A percentile compares a stretch with the other conserved stretches of the same genome.
Conservation (phyloP, 805 yeast species). For the Candida coleopterorum region DNA sequence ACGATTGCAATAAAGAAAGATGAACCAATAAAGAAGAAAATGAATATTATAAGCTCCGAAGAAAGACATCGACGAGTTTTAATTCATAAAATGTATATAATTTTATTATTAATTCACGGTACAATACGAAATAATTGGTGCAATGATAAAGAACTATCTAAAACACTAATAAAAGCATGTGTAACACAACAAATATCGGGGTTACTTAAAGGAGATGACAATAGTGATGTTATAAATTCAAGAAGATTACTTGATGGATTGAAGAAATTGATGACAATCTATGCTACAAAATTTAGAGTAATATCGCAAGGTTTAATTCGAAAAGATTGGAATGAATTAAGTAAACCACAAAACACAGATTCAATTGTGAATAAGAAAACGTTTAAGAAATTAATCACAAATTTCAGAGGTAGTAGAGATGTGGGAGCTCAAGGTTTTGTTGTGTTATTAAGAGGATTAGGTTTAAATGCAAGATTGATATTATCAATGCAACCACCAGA, state of each 20-base stretch:
- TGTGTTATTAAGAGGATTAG: slow-evolving; percentile 63
- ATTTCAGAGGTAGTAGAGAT: slow-evolving; percentile 68
- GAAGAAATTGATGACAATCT: slow-evolving; percentile 58
- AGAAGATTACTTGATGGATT: slow-evolving; percentile 73
- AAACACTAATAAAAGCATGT: slow-evolving; percentile 28
- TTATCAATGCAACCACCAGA: slow-evolving; percentile 91
- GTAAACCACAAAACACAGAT: slow-evolving; percentile 17
- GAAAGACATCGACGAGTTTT: slow-evolving; percentile 50
- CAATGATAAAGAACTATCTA: slow-evolving; percentile 40
- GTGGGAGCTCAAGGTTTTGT: slow-evolving; percentile 86
- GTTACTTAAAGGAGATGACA: slow-evolving; percentile 7
- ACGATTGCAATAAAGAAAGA: slow-evolving; percentile 6
- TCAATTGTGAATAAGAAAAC: slow-evolving; percentile 29
- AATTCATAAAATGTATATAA: slow-evolving; percentile 56
- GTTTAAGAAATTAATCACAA: slow-evolving; percentile 40
- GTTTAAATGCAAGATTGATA: slow-evolving; percentile 67
- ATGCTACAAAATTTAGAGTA: slow-evolving; percentile 53
- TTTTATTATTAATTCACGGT: slow-evolving; percentile 63
- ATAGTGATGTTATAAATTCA: slow-evolving; percentile 40
- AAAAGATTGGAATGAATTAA: slow-evolving; percentile 31
- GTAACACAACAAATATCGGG: slow-evolving; percentile 3
- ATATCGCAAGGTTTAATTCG: slow-evolving; percentile 33
- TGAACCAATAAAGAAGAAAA: slow-evolving; percentile 17
- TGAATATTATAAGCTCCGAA: slow-evolving; percentile 43
- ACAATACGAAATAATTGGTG: slow-evolving; percentile 72